Evolutionary conservation across 2,329 filamentous ascomycete species (phyloP).

Genomic region (Aspergillus udagawae): DNA sequence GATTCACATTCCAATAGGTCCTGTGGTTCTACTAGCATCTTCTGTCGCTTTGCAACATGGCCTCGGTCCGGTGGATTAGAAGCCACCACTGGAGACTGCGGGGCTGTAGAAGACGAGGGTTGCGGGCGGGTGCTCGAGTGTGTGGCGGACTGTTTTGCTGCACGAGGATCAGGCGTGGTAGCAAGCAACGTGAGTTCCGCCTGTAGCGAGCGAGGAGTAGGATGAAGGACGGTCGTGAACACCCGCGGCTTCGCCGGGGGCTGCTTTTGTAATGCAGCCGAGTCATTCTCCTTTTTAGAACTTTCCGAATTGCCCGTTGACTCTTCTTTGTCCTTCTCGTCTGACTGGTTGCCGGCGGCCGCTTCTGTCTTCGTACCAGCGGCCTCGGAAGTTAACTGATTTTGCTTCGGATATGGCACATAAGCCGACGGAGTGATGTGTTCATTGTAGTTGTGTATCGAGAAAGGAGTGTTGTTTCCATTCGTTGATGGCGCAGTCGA

Average conservation of each 20-base stretch:
- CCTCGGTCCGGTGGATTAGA: constrained; percentile 56
- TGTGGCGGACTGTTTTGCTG: constrained; percentile 43
- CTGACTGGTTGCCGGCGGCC: constrained; percentile 18
- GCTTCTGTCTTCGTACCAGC: constrained; percentile 22
- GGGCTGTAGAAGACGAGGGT: constrained; percentile 41
- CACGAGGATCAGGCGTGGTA: constrained; percentile 60
- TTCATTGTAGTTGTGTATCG: constrained; percentile 87
- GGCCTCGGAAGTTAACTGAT: constrained; percentile 29
- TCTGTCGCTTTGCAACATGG: constrained; percentile 61
- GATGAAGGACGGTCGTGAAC: constrained; percentile 76
- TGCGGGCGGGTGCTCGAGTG: constrained; percentile 39
- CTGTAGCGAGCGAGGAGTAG: constrained; percentile 71
- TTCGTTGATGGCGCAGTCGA: constrained; percentile 53
- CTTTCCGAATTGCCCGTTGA: constrained; percentile 52
- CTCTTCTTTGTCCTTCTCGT: constrained; percentile 18
- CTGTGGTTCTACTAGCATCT: constrained; percentile 72
- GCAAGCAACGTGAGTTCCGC: constrained; percentile 74
- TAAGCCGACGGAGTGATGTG: constrained; percentile 87
- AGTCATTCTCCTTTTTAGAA: constrained; percentile 52
- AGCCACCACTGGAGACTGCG: constrained; percentile 66
- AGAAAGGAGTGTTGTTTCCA: constrained; percentile 66
- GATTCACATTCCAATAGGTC: constrained; percentile 74
- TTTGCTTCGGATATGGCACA: constrained; percentile 63
- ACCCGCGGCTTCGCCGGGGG: constrained; percentile 53
- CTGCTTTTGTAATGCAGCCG: constrained; percentile 49